Base-by-base conservation (phyloP, 768 basidiomycete species). In the Neoboletus brunneissimus region DNA sequence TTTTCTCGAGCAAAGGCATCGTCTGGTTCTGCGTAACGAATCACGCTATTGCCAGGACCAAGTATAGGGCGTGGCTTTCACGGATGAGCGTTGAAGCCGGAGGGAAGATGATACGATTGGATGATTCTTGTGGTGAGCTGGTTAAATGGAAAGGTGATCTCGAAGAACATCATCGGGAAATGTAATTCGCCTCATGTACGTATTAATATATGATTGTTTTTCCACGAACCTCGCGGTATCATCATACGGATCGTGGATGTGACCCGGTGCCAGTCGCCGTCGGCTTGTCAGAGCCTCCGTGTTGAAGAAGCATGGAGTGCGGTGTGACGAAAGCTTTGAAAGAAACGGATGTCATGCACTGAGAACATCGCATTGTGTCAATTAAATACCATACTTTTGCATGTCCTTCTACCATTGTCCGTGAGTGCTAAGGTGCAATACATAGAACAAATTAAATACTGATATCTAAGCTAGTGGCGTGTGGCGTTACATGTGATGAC, bases 61-160 rank as follows among this genome's bases (percentile, higher is more conserved):
- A 37, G 45, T 69, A 66, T 35, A 32, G 29, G 2, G 59, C 52
- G 11, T 67, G 59, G 69, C 48, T 64, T 2, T 31, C 49, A 2
- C 54, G 45, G 18, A 67, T 58, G 58, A 48, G 42, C 2, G 22
- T 79, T 2, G 66, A 59, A 12, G 37, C 51, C 0, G 77, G 77
- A 9, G 69, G 63, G 22, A 71, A 72, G 43, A 81, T 83, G 81
- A 67, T 74, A 31, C 72, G 81, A 48, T 60, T 85, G 27, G 78
- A 81, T 1, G 83, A 84, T 13, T 84, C 80, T 75, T 77, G 78
- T 9, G 59, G 61, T 1, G 78, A 80, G 41, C 57, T 79, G 51
- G 66, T 61, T 16, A 56, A 41, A 8, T 85, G 84, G 83, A 70
- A 61, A 50, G 55, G 40, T 9, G 9, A 16, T 2, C 43, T 70